A percentile compares a stretch with the other conserved stretches of the same genome.
phyloP scores from a whole-genome alignment of 306 rosid genomes.

The Echinosophora koreensis region DNA sequence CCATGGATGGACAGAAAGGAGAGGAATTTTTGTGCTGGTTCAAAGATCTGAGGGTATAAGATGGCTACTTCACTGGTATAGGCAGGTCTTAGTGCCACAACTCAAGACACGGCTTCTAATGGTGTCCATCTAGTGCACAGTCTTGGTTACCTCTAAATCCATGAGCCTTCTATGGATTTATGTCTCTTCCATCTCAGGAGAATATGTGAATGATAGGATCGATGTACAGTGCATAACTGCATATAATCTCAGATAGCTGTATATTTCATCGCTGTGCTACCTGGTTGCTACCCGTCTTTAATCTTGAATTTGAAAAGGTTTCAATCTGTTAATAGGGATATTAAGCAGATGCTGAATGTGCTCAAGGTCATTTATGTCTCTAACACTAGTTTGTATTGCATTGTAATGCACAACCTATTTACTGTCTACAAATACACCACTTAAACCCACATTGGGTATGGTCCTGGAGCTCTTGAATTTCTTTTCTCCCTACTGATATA shows the following conservation, averaged over 20 bases:
- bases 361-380: no score
- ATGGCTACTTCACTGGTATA: constrained; percentile 35
- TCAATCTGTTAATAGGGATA: not conserved
- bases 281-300: constrained; percentile 12
- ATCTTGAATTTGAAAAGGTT: constrained; percentile 35
- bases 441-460: no score
- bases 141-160: constrained; percentile 38
- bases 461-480: no score
- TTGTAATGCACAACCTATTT: no score
- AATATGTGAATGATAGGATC: constrained; percentile 51
- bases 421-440: no score
- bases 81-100: constrained; percentile 49
- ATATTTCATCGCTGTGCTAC: not conserved
- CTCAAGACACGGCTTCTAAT: constrained; percentile 41
- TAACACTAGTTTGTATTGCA: no score
- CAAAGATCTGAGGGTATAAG: constrained; percentile 55
- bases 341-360: no score
- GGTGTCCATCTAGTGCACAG: constrained; percentile 48
- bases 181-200: constrained; percentile 44
- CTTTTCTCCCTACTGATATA: no score
- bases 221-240: not conserved
- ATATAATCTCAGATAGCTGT: not conserved
- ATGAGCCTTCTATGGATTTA: constrained; percentile 40
- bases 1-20: constrained; percentile 8
- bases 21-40: not conserved